These are phyloP conservation scores for Coemansia furcata DNA, from an alignment of 192 early-diverging fungal species.

Conservation along the genomic window DNA sequence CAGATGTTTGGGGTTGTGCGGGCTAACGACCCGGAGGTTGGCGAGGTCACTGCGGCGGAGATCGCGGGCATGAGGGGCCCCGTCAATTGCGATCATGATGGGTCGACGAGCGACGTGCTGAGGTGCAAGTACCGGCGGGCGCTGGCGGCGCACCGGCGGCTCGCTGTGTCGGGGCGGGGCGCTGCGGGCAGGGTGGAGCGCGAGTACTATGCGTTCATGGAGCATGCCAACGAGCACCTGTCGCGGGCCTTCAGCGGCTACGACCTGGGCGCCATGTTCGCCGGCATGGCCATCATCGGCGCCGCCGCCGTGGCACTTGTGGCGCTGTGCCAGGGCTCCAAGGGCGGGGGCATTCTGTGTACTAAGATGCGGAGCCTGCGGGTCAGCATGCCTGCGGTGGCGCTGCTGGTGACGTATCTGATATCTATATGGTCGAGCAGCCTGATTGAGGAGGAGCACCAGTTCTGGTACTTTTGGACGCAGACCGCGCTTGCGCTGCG, in stretches of 20 bases:
- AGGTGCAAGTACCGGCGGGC: constrained; percentile 43
- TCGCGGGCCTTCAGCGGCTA: constrained; percentile 48
- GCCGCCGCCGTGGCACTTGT: constrained; percentile 11
- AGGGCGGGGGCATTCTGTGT: constrained; percentile 5
- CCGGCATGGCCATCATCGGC: constrained; percentile 31
- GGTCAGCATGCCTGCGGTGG: constrained; percentile 15
- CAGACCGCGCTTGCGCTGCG: constrained; percentile 59
- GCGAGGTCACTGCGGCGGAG: neutral
- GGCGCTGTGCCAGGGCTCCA: constrained; percentile 14
- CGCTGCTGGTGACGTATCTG: constrained; percentile 53
- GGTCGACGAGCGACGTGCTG: constrained; percentile 4
- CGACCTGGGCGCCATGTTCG: constrained; percentile 36
- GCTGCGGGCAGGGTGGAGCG: constrained; percentile 6
- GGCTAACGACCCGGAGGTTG: constrained; percentile 23
- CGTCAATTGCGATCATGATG: neutral
- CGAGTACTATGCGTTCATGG: constrained; percentile 40
- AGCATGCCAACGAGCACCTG: constrained; percentile 31
- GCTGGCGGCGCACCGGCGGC: constrained; percentile 12
- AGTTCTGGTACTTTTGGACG: constrained; percentile 73
- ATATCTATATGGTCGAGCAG: constrained; percentile 64
- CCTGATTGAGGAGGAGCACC: constrained; percentile 74
- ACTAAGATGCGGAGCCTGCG: constrained; percentile 5
- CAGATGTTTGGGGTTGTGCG: constrained; percentile 56
- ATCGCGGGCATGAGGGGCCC: neutral
- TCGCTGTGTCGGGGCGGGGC: neutral